Conservation (phyloP, 2,329 filamentous ascomycete species). For the Aureobasidium sp. region DNA sequence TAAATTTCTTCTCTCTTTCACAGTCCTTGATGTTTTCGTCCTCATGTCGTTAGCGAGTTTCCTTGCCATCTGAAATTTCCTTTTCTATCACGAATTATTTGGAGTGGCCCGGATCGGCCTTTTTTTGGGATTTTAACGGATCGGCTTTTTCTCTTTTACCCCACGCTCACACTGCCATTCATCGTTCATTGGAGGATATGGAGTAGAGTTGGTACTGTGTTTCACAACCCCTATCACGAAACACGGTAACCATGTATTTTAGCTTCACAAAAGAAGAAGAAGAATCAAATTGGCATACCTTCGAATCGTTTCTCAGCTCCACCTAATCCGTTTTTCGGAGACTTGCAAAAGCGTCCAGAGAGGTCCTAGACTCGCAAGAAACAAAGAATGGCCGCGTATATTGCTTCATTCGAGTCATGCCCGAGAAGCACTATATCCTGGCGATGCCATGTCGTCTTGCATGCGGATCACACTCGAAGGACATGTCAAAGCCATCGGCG, state of each 20-base stretch:
- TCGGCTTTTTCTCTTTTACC: not conserved
- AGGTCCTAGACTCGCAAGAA: too few species aligned
- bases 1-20: not conserved
- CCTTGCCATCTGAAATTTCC: not conserved
- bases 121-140: not conserved
- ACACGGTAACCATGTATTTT: slow-evolving; percentile 4
- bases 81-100: slow-evolving; percentile 1
- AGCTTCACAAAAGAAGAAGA: not conserved
- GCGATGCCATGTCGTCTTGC: too few species aligned
- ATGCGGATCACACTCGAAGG: too few species aligned
- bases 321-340: too few species aligned
- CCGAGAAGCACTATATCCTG: too few species aligned
- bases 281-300: not conserved
- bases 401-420: too few species aligned
- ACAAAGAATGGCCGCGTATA: too few species aligned
- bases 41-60: slow-evolving; percentile 11
- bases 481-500: too few species aligned
- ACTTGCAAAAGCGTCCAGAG: too few species aligned
- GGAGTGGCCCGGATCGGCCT: slow-evolving; percentile 5
- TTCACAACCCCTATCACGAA: not conserved
- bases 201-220: not conserved
- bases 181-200: not conserved
- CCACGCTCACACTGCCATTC: not conserved
- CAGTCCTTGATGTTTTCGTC: slow-evolving; percentile 1
- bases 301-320: not conserved